Percentiles rank a stretch among this genome's conserved stretches.
Evolutionary conservation across 2,329 filamentous ascomycete genomes (phyloP).

Genomic region (Venturia asperata): DNA sequence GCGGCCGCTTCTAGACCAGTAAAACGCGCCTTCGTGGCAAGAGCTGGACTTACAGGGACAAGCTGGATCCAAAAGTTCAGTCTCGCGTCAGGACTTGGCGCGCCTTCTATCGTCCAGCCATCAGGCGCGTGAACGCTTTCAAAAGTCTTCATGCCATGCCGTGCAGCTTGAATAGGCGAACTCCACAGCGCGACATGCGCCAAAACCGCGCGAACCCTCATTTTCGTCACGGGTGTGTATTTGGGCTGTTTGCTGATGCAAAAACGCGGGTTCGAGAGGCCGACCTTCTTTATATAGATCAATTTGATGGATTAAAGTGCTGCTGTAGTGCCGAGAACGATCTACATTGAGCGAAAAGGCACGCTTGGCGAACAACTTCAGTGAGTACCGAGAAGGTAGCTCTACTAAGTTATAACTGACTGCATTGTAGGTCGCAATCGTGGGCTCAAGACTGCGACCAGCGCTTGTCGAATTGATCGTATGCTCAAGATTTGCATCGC

Average conservation of each 20-base stretch:
- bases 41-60: slow-evolving; percentile 12
- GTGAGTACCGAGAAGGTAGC: too few species aligned
- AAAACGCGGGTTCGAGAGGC: neutral
- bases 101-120: slow-evolving; percentile 8
- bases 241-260: neutral
- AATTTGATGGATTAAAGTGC: neutral
- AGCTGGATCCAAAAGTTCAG: slow-evolving; percentile 19
- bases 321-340: neutral
- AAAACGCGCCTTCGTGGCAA: neutral
- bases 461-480: neutral
- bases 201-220: neutral
- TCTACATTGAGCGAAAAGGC: neutral
- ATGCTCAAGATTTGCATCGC: neutral
- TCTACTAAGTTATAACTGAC: too few species aligned
- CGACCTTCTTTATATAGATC: neutral
- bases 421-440: too few species aligned
- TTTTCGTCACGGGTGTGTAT: neutral
- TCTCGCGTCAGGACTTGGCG: neutral
- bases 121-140: slow-evolving; percentile 10
- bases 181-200: neutral
- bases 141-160: slow-evolving; percentile 10
- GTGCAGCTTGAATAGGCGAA: neutral
- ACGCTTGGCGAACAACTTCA: too few species aligned
- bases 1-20: too few species aligned
- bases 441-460: neutral